phyloP scores from a whole-genome alignment of 2,329 filamentous ascomycete genomes.

The Grosmannia penicillata region DNA sequence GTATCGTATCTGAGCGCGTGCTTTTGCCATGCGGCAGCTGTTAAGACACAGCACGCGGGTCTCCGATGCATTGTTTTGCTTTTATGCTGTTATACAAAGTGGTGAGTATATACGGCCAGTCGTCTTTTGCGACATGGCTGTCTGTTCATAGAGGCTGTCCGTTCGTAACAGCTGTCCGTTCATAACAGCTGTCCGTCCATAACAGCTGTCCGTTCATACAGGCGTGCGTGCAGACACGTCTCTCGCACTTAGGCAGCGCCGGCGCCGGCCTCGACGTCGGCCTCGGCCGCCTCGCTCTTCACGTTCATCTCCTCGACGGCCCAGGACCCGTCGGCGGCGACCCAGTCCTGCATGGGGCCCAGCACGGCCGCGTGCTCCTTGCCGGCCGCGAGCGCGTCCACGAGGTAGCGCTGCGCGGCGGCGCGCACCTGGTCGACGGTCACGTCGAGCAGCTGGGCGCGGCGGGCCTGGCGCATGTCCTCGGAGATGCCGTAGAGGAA shows the following conservation, averaged over 20 bases:
- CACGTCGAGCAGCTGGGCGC: slow-evolving; percentile 78
- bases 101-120: too few relatives aligned
- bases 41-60: too few relatives aligned
- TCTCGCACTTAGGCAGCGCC: too few relatives aligned
- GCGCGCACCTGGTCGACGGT: slow-evolving; percentile 63
- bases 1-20: slow-evolving; percentile 56
- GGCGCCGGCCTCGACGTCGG: background rate
- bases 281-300: slow-evolving; percentile 21
- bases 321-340: slow-evolving; percentile 49
- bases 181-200: too few relatives aligned
- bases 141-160: too few relatives aligned
- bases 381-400: slow-evolving; percentile 46
- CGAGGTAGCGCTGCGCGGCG: slow-evolving; percentile 69
- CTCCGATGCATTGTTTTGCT: too few relatives aligned
- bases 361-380: slow-evolving; percentile 57
- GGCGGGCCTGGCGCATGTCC: slow-evolving; percentile 73
- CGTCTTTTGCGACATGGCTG: too few relatives aligned
- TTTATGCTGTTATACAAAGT: too few relatives aligned
- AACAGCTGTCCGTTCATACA: too few relatives aligned
- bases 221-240: too few relatives aligned
- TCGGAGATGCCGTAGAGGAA: slow-evolving; percentile 78
- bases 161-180: too few relatives aligned
- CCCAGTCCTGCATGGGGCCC: slow-evolving; percentile 71
- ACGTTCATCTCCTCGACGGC: slow-evolving; percentile 61
- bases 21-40: too few relatives aligned